Conservation (phyloP, 1,284 basidiomycete species). For the Cryptococcus sp. region DNA sequence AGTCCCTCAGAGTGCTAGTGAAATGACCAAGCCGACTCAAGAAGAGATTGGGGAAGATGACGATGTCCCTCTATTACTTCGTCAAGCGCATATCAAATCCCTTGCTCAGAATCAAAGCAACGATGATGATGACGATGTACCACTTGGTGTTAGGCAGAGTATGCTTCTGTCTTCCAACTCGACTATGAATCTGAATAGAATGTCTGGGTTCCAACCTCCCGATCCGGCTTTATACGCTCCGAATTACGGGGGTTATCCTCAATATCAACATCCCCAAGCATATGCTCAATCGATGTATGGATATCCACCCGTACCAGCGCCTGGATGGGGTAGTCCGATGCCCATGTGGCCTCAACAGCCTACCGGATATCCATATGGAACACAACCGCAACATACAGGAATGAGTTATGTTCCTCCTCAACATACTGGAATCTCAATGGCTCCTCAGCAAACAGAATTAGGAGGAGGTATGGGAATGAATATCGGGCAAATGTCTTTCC, state of each 20-base stretch:
- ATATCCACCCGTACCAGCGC: neutral
- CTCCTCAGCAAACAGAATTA: neutral
- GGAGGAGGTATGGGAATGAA: too few species aligned
- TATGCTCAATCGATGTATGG: neutral
- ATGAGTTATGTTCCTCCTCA: neutral
- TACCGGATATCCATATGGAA: too few species aligned
- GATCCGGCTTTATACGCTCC: neutral
- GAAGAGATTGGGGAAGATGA: slow-evolving; percentile 20
- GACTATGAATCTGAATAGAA: neutral
- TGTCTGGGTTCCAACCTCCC: neutral
- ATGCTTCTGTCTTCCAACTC: neutral
- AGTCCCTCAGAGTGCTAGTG: neutral
- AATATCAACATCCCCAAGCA: neutral
- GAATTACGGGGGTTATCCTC: neutral
- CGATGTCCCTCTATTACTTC: slow-evolving; percentile 25
- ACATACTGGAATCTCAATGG: neutral
- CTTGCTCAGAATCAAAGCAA: neutral
- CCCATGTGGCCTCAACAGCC: neutral
- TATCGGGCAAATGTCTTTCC: too few species aligned
- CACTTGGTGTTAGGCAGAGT: slow-evolving; percentile 10
- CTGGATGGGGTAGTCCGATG: neutral
- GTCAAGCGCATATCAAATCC: neutral
- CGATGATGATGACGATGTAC: slow-evolving; percentile 20
- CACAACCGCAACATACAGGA: too few species aligned
- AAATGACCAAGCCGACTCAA: neutral